phyloP scores from a whole-genome alignment of 208 protist species.

The Trypanosoma platydactyli region DNA sequence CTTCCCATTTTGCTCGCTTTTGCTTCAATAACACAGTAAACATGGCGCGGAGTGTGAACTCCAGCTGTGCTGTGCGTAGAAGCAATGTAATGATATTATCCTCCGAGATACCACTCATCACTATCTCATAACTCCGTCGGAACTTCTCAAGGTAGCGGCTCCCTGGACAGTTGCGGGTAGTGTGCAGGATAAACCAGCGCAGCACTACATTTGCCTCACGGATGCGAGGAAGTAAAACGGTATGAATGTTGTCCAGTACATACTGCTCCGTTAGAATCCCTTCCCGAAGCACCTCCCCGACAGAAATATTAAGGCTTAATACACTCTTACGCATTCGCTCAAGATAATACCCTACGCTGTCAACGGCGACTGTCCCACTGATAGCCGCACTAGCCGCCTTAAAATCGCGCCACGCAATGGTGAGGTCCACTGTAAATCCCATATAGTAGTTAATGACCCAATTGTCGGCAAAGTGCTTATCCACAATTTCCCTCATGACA shows the following conservation, averaged over 20 bases:
- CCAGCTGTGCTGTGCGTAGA: slow-evolving; percentile 93
- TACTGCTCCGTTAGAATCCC: slow-evolving; percentile 94
- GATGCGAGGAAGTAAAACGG: slow-evolving; percentile 82
- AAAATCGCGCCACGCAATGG: slow-evolving; percentile 91
- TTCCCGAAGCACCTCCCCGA: slow-evolving; percentile 66
- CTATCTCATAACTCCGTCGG: slow-evolving; percentile 31
- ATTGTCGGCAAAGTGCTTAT: slow-evolving; percentile 98
- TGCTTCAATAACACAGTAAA: slow-evolving; percentile 87
- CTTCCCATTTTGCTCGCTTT: slow-evolving; percentile 90
- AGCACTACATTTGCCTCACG: slow-evolving; percentile 94
- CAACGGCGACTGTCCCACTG: slow-evolving; percentile 79
- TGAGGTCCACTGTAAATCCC: slow-evolving; percentile 95
- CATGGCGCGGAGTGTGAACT: slow-evolving; percentile 90
- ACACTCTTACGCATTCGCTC: slow-evolving; percentile 51
- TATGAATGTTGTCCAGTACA: slow-evolving; percentile 92
- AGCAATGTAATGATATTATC: slow-evolving; percentile 90
- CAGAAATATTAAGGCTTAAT: slow-evolving; percentile 31
- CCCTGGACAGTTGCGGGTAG: slow-evolving; percentile 25
- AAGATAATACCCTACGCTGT: slow-evolving; percentile 76
- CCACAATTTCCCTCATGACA: slow-evolving; percentile 98
- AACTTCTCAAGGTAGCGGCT: slow-evolving; percentile 26
- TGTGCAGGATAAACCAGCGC: slow-evolving; percentile 95
- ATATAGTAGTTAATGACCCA: slow-evolving; percentile 98
- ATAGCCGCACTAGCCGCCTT: slow-evolving; percentile 93
- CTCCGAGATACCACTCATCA: slow-evolving; percentile 35